Conservation (phyloP, 176 grass and related monocot species). For the Oryza meridionalis region DNA sequence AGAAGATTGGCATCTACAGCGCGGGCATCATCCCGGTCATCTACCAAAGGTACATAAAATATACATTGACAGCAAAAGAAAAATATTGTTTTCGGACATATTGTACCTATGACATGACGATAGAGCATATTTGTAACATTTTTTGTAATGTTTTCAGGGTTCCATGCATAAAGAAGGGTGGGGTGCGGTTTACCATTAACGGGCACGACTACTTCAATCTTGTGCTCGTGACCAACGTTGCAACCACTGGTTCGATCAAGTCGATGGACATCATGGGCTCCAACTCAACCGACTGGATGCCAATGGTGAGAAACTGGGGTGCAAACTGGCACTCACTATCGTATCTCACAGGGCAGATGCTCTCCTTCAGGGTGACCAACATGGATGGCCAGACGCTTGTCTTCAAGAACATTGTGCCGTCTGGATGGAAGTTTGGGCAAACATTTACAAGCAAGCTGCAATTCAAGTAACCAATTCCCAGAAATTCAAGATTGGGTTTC, state of each 20-base stretch:
- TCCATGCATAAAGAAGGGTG: constrained; percentile 40
- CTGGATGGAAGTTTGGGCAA: constrained; percentile 41
- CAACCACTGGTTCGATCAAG: constrained; percentile 35
- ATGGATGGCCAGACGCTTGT: constrained; percentile 24
- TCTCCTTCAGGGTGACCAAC: constrained; percentile 46
- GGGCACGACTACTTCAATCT: constrained; percentile 49
- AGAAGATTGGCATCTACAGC: constrained; percentile 51
- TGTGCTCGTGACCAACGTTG: constrained; percentile 49
- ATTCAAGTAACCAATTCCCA: constrained; percentile 29
- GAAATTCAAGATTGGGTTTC: too few relatives aligned
- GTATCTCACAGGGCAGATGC: neutral
- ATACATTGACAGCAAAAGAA: too few relatives aligned
- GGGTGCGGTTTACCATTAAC: constrained; percentile 46
- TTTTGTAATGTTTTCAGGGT: constrained; percentile 4
- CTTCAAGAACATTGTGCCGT: constrained; percentile 36
- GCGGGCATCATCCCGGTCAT: constrained; percentile 62
- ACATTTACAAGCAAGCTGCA: constrained; percentile 46
- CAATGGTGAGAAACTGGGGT: constrained; percentile 50
- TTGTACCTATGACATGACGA: too few relatives aligned
- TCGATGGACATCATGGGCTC: constrained; percentile 43
- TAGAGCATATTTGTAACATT: too few relatives aligned
- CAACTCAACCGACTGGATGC: neutral
- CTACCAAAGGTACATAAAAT: constrained; percentile 39
- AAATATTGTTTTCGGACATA: neutral
- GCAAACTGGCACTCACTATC: constrained; percentile 48